phyloP scores from a whole-genome alignment of 2,329 filamentous ascomycete genomes.

The Sclerotinia sclerotiorum region DNA sequence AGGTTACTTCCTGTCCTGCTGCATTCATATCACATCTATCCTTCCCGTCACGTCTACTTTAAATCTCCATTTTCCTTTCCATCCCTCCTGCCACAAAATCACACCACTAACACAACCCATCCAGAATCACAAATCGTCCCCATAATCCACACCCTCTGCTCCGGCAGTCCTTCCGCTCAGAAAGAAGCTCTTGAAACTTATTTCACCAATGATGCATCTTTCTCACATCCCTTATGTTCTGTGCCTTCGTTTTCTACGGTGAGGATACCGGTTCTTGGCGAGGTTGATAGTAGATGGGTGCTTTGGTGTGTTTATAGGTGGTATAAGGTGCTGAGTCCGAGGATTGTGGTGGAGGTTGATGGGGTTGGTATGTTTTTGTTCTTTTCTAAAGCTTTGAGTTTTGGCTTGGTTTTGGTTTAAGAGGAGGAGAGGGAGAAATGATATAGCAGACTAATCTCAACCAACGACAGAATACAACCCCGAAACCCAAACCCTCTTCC shows the following conservation, averaged over 20 bases:
- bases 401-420: neutral
- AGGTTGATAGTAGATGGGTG: slow-evolving; percentile 62
- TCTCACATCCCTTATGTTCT: slow-evolving; percentile 76
- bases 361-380: slow-evolving; percentile 47
- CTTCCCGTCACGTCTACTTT: neutral
- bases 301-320: slow-evolving; percentile 72
- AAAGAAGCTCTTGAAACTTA: slow-evolving; percentile 64
- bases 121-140: slow-evolving; percentile 58
- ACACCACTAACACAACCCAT: neutral
- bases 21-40: too few species aligned
- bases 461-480: slow-evolving; percentile 61
- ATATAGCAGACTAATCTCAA: neutral
- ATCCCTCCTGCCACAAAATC: neutral
- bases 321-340: slow-evolving; percentile 81
- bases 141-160: slow-evolving; percentile 68
- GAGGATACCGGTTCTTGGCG: slow-evolving; percentile 45
- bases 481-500: slow-evolving; percentile 65
- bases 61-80: too few species aligned
- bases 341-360: slow-evolving; percentile 66
- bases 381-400: neutral
- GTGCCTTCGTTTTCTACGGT: slow-evolving; percentile 55
- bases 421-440: neutral
- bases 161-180: slow-evolving; percentile 66
- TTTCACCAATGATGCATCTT: slow-evolving; percentile 70
- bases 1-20: too few species aligned